Base-by-base conservation (phyloP, 2,329 filamentous ascomycete genomes). In the Beauveria australis region DNA sequence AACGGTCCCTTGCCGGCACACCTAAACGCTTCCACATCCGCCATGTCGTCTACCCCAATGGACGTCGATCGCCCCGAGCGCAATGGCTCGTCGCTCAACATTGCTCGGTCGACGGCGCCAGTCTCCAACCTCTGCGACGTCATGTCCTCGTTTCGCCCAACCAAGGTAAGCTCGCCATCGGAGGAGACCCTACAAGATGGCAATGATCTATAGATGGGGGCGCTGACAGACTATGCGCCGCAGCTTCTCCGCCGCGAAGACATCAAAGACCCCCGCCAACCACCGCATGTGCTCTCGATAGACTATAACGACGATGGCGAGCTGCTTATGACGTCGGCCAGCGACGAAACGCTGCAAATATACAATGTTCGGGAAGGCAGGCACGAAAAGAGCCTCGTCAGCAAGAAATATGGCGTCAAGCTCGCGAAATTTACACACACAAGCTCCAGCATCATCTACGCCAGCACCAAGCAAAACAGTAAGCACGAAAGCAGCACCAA, bases 241-340 rank as follows among this genome's bases (percentile, higher is more conserved):
- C 41, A 75, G 73, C 81, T 87, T 19, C 87, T 89, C 66, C 79
- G 78, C 51, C 80, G 84, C 62, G 79, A 85, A 47, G 81, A 83
- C 63, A 66, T 78, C 46, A 83, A 81, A 66, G 80, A 81, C 52
- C 75, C 74, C 61, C 76, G 77, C 61, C 74, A 79, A 10, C 77
- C 80, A 55, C 84, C 87, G 4, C 81, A 86, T 65, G 85, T 97
- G 62, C 89, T 94, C 9, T 97, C 93, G 1, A 84, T 99, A 67
- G 93, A 99, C 77, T 99, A 96, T 72, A 92, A 97, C 74, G 92
- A 97, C 76, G 89, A 90, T 48, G 94, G 94, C 73, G 92, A 97
- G 73, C 89, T 93, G 54, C 83, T 95, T 62, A 91, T 99, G 75
- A 90, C 92, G 0, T 91, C 92, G 6, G 90, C 92, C 66, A 92